phyloP scores from a whole-genome alignment of 2,329 filamentous ascomycete species.

The Westerdykella aurantiaca region DNA sequence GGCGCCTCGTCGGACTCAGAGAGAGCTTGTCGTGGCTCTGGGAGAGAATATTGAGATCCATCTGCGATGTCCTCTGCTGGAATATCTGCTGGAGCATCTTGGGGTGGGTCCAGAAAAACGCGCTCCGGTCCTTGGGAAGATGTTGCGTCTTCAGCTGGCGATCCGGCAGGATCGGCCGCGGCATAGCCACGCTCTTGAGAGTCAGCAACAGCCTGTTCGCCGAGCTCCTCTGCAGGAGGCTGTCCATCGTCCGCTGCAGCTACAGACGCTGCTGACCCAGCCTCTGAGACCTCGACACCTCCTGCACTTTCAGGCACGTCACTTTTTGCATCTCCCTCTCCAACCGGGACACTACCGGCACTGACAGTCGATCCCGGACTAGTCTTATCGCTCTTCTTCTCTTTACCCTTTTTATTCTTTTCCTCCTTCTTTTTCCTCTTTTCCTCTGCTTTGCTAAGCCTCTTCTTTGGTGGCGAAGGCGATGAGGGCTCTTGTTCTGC shows the following conservation, averaged over 20 bases:
- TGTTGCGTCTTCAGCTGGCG: constrained; percentile 1
- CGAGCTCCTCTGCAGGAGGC: neutral
- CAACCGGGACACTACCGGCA: constrained; percentile 8
- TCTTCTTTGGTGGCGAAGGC: constrained; percentile 15
- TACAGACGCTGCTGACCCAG: neutral
- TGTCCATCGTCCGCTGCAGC: too few relatives aligned
- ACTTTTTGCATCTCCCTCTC: constrained; percentile 14
- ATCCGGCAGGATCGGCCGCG: constrained; percentile 1
- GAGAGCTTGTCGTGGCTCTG: too few relatives aligned
- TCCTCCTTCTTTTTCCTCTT: constrained; percentile 23
- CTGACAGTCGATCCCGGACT: constrained; percentile 5
- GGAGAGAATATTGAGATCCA: neutral
- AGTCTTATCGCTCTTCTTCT: constrained; percentile 14
- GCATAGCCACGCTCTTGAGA: neutral
- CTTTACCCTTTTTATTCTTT: constrained; percentile 18
- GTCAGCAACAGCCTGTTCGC: neutral
- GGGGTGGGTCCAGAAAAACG: neutral
- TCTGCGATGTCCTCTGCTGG: neutral
- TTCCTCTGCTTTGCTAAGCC: constrained; percentile 21
- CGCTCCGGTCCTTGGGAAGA: neutral
- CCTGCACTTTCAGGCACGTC: constrained; percentile 5
- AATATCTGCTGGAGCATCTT: neutral
- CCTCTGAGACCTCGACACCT: neutral
- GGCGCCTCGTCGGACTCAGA: neutral
- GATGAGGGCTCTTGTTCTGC: constrained; percentile 6